Base-by-base conservation (phyloP, 768 basidiomycete species). In the Tylopilus rubrobrunneus region DNA sequence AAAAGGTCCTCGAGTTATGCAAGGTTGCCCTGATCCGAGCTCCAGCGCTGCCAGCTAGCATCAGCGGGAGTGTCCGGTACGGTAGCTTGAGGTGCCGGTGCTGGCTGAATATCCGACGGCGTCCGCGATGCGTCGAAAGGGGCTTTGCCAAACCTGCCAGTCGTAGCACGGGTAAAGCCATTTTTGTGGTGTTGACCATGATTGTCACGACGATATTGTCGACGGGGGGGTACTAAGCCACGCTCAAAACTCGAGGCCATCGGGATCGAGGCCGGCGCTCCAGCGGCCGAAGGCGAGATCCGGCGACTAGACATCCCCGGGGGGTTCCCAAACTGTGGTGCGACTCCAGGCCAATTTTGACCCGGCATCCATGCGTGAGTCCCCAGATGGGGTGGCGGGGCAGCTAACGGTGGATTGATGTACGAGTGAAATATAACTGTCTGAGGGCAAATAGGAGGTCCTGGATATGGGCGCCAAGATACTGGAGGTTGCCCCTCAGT, bases 381-480 rank as follows among this genome's bases (percentile, higher is more conserved):
- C 28, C 61, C 60, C 37, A 58, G 47, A 10, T 52, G 66, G 36
- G 62, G 56, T 1, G 60, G 57, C 8, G 63, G 58, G 3, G 54
- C 44, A 9, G 59, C 36, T 9, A 61, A 39, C 10, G 67, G 61
- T 6, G 67, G 60, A 47, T 62, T 66, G 53, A 69, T 53, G 41
- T 64, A 68, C 5, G 69, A 49, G 17, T 69, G 69, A 40, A 68
- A 60, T 40, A 71, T 60, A 10, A 68, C 66, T 12, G 70, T 59
- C 33, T 65, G 67, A 17, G 71, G 59, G 46, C 71, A 67, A 23
- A 67, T 57, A 52, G 69, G 71, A 45, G 66, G 63, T 48, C 66
- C 66, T 29, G 68, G 63, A 51, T 69, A 71, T 8, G 70, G 67
- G 27, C 67, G 63, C 74, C 73, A 74, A 34, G 65, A 50, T 14